Evolutionary conservation across 2,329 filamentous ascomycete genomes (phyloP), one percentile per base, ranked within the genome.

Genomic region (Stemphylium vesicarium): DNA sequence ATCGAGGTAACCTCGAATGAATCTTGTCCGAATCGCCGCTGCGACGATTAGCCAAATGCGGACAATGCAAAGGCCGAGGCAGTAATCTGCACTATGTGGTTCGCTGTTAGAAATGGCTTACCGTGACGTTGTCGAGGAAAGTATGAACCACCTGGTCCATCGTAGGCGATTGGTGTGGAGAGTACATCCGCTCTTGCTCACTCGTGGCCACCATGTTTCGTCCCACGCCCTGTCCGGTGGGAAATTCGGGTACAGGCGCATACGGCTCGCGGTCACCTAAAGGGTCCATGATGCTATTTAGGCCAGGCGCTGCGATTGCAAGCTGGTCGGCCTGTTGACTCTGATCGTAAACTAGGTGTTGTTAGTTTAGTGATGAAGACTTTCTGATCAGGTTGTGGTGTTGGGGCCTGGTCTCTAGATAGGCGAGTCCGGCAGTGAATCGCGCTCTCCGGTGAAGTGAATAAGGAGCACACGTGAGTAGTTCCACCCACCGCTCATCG

Each of bases 11-110:
- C 52, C 41, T 71, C 55, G 8, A 32, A 11, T 4, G 71, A 72
- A 1, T 57, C 42, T 15, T 61, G 55, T 13, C 70, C 69, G n/a
- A 73, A 71, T 6, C 58, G 55, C 26, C 40, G 29, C 68, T 73
- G 6, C 26, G 6, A 31, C 13, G 10, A 13, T 61, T 12, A 56
- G 38, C 12, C 10, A 32, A 26, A 12, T 24, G 7, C 12, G 18
- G 16, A 20, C 13, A n/a, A 18, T 7, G 38, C 4, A 7, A 20
- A 16, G 12, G 24, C 15, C 32, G 4, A 12, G 31, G 24, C 4
- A 2, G 7, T 11, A 33, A 2, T 12, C 1, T 37, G 22, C 9
- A n/a, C 12, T 33, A 9, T 11, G 13, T 9, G n/a, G 13, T 35
- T n/a, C 4, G 15, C 11, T 29, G 9, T 38, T 16, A 33, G 15